Evolutionary conservation across 2,329 filamentous ascomycete genomes (phyloP).

Genomic region (Paraconiothyrium sp.): DNA sequence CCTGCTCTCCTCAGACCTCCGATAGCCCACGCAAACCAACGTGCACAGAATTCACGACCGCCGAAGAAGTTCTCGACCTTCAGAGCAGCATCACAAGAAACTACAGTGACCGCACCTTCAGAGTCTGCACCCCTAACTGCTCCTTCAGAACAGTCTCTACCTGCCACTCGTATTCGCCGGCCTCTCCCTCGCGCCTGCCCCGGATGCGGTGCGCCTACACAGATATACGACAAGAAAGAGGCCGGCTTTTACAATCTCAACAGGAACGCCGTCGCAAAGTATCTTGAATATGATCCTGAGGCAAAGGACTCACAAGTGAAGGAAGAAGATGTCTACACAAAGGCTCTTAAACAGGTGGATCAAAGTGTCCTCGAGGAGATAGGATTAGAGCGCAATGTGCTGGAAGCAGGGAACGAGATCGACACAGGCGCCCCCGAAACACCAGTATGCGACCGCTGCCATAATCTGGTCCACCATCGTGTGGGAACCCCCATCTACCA

Average conservation of each 20-base stretch:
- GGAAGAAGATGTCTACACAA: conserved; percentile 50
- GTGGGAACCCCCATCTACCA: conserved; percentile 77
- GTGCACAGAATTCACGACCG: conserved; percentile 10
- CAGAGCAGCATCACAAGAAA: conserved; percentile 29
- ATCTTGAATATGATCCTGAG: conserved; percentile 40
- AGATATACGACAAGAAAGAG: conserved; percentile 63
- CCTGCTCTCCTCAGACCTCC: conserved; percentile 42
- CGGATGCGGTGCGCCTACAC: conserved; percentile 69
- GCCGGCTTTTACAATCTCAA: conserved; percentile 66
- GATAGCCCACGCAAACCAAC: conserved; percentile 20
- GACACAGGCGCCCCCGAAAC: conserved; percentile 34
- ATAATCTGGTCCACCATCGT: conserved; percentile 80
- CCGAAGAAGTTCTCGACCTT: conserved; percentile 38
- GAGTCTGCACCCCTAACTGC: conserved; percentile 16
- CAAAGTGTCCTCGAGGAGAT: conserved; percentile 40
- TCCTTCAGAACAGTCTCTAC: neutral
- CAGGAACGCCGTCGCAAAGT: conserved; percentile 58
- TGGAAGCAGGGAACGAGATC: conserved; percentile 21
- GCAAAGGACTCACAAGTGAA: conserved; percentile 30
- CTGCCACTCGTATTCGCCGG: conserved; percentile 16
- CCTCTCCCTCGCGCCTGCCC: conserved; percentile 65
- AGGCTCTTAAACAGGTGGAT: conserved; percentile 44
- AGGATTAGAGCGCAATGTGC: conserved; percentile 33
- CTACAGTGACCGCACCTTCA: conserved; percentile 19
- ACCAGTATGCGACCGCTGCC: conserved; percentile 87